Evolutionary conservation across 2,329 filamentous ascomycete genomes (phyloP).

Genomic region (Moelleriella libera): DNA sequence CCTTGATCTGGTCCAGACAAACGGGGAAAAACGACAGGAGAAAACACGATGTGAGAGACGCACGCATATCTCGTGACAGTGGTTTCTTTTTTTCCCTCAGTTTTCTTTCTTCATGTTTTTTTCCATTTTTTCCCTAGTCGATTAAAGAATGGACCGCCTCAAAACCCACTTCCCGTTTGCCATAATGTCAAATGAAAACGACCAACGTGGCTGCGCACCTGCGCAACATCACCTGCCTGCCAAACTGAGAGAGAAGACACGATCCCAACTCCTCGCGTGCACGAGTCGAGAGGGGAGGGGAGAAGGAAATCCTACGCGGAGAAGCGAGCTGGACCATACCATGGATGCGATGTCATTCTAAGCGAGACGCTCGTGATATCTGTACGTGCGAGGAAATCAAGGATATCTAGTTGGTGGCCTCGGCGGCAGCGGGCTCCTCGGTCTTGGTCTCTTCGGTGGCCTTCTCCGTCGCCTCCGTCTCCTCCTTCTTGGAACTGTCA

Average conservation of each 20-base stretch:
- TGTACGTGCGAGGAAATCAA: slow-evolving; percentile 11
- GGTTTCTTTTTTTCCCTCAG: too few species aligned
- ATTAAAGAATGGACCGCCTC: slow-evolving; percentile 4
- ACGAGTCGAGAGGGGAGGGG: slow-evolving; percentile 2
- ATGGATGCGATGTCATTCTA: slow-evolving; percentile 18
- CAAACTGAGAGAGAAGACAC: slow-evolving; percentile 14
- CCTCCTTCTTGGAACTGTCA: slow-evolving; percentile 46
- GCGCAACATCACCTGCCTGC: slow-evolving; percentile 19
- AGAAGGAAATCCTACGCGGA: slow-evolving; percentile 3
- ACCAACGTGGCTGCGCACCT: slow-evolving; percentile 19
- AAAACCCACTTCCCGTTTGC: slow-evolving; percentile 17
- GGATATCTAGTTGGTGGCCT: slow-evolving; percentile 37
- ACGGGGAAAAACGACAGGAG: too few species aligned
- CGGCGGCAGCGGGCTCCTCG: slow-evolving; percentile 26
- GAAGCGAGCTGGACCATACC: slow-evolving; percentile 11
- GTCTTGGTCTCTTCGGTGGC: slow-evolving; percentile 29
- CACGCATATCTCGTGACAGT: too few species aligned
- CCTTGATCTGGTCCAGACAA: too few species aligned
- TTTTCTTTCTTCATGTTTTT: background rate
- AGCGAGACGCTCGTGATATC: slow-evolving; percentile 25
- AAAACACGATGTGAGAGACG: too few species aligned
- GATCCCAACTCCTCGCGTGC: slow-evolving; percentile 11
- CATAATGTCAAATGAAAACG: slow-evolving; percentile 8
- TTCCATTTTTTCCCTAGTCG: slow-evolving; percentile 1
- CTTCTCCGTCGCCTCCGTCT: slow-evolving; percentile 29